Base-by-base conservation (phyloP, 2,329 filamentous ascomycete species). In the Botrytis elliptica region DNA sequence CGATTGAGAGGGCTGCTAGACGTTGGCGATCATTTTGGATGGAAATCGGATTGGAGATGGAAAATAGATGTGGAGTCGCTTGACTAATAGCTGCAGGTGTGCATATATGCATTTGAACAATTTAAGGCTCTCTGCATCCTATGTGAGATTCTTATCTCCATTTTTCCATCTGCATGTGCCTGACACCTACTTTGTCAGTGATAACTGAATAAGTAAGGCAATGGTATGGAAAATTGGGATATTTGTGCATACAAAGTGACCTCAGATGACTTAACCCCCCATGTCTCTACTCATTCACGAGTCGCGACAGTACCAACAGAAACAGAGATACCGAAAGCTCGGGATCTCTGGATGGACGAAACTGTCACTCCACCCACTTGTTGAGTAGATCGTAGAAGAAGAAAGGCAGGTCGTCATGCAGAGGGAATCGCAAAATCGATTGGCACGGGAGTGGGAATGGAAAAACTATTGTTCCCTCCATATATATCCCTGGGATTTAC, bases 401-500 rank as follows among this genome's bases (percentile, higher is more conserved):
- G 9, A 49, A 52, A 52, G 22, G 22, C 10, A 14, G 25, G n/a
- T 5, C 52, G 18, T n/a, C 4, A n/a, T 55, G 25, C 49, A 55
- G 49, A 55, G 25, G 49, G 49, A 55, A n/a, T n/a, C 25, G 49
- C 49, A 55, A n/a, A 14, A 14, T 14, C 4, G 25, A 52, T 52
- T 22, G 22, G 5, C 12, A 29, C 25, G 18, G 33, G 10, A 8
- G n/a, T 62, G 6, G 22, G 22, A 62, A 63, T n/a, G 25, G 60
- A 63, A 63, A 62, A 63, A n/a, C 60, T n/a, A 63, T 63, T 63
- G 38, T 42, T 63, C 60, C 60, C 22, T 62, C 36, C 38, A 63
- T 63, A 40, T 36, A n/a, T 42, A 63, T n/a, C 10, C 36, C 36
- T 40, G 38, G 38, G 25, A 42, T n/a, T 63, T n/a, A 3, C 7